These are phyloP conservation scores for Fusarium veterinarium DNA, from an alignment of 2,329 filamentous ascomycete species.

Conservation along the genomic window DNA sequence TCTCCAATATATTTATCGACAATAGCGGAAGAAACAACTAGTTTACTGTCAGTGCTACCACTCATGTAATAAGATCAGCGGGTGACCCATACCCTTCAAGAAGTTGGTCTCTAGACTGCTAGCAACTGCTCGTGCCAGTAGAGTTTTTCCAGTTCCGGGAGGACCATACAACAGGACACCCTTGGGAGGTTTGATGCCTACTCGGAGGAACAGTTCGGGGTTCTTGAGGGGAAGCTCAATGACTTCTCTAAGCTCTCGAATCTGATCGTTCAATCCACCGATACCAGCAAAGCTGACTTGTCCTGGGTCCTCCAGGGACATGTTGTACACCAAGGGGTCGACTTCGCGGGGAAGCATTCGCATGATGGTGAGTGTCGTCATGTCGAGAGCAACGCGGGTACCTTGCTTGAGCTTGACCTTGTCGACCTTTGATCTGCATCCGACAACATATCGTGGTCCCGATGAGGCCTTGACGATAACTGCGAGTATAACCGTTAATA, in stretches of 20 bases:
- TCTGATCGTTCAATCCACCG: constrained; percentile 97
- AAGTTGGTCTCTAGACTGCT: constrained; percentile 99
- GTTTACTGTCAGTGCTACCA: constrained; percentile 32
- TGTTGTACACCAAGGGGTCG: constrained; percentile 98
- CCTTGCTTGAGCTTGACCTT: constrained; percentile 98
- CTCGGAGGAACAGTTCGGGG: constrained; percentile 94
- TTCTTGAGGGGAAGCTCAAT: constrained; percentile 99
- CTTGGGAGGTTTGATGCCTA: constrained; percentile 99
- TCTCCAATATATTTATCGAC: constrained; percentile 99
- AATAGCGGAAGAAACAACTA: constrained; percentile 97
- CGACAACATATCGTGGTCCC: constrained; percentile 96
- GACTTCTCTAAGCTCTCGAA: constrained; percentile 95
- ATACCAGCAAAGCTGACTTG: constrained; percentile 98
- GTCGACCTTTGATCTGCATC: constrained; percentile 98
- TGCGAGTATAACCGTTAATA: constrained; percentile 53
- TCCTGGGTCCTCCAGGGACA: constrained; percentile 97
- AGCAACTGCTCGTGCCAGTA: constrained; percentile 92
- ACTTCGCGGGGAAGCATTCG: constrained; percentile 99
- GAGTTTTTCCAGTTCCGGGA: constrained; percentile 95
- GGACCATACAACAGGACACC: constrained; percentile 96
- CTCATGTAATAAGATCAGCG: not conserved
- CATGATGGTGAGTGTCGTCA: constrained; percentile 99
- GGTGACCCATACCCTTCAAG: constrained; percentile 77
- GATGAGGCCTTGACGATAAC: constrained; percentile 99
- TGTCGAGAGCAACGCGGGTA: constrained; percentile 95